Evolutionary conservation across 129 eudicot genomes (phyloP), one percentile per base, ranked within the genome.

Genomic region (Tanacetum coccineum): DNA sequence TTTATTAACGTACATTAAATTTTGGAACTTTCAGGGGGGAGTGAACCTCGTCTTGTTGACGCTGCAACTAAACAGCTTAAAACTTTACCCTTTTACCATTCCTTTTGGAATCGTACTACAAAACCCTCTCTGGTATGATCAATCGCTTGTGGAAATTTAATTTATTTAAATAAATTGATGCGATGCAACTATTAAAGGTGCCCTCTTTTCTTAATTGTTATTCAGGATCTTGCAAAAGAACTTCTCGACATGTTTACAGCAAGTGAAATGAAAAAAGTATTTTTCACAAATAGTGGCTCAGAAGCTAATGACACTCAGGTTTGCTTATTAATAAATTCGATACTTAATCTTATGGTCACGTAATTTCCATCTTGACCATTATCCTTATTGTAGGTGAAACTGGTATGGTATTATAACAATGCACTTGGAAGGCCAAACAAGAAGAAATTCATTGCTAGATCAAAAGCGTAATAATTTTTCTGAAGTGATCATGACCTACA

Each of bases 301-400:
- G 97, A 90, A 74, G 95, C 95, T 74, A 91, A 91, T 52, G 97
- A 91, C 69, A 71, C 96, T 28, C 97, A 91, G 96, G 97, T 91
- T 28, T 53, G 73, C 56, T 49, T 51, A 51, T 22, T 52, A 20
- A 40, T 32, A 25, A 40, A 6, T 44, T 70, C 32, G 13, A 52
- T 13, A 46, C 14, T 25, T 56, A 3, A 14, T 8, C 44, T 56
- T 5, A 52, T 53, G 25, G 11, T 22, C 13, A 52, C 3, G 10
- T 39, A 3, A 32, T n/a, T 28, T 61, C 54, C 13, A 60, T 49
- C 54, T 36, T 21, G 21, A 59, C 53, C 14, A 28, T 9, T 52
- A 52, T 67, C 18, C 59, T 57, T 52, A 13, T 49, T 85, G 77
- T 62, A 91, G 97, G 97, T 91, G 82, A 91, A 91, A 83, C 79